A percentile compares a stretch with the other conserved stretches of the same genome.
These are phyloP conservation scores for Saccharomyces mikatae DNA, from an alignment of 805 yeast species.

Conservation along the genomic window DNA sequence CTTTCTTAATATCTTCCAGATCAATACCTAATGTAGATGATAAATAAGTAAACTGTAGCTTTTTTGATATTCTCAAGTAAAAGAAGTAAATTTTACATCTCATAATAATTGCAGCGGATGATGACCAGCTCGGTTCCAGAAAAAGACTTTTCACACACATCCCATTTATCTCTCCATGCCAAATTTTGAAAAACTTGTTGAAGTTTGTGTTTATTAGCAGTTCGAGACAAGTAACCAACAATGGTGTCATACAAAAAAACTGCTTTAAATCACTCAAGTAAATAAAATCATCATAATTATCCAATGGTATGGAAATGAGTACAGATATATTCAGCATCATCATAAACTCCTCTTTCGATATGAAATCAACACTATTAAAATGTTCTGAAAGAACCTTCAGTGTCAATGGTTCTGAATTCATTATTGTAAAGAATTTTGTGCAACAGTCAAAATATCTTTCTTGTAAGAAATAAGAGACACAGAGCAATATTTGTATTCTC, in stretches of 20 bases:
- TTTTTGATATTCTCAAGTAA: conserved; percentile 21
- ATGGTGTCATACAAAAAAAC: conserved; percentile 9
- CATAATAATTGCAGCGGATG: conserved; percentile 13
- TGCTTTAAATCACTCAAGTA: conserved; percentile 13
- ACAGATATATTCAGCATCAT: conserved; percentile 19
- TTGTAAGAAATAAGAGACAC: conserved; percentile 14
- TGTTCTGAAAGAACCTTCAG: conserved; percentile 1
- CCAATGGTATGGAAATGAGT: conserved; percentile 22
- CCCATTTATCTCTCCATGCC: conserved; percentile 15
- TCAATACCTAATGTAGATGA: conserved; percentile 18
- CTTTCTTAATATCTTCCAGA: conserved; percentile 10
- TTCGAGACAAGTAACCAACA: conserved; percentile 11
- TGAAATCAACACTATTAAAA: background rate
- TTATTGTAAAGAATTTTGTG: conserved; percentile 11
- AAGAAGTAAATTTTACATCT: conserved; percentile 24
- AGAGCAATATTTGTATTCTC: conserved; percentile 10
- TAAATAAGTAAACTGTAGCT: conserved; percentile 18
- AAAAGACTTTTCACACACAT: conserved; percentile 13
- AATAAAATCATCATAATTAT: conserved; percentile 21
- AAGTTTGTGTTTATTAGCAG: conserved; percentile 19
- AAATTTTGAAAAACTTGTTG: conserved; percentile 17
- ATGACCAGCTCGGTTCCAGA: conserved; percentile 14
- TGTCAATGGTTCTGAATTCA: conserved; percentile 1
- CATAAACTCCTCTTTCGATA: conserved; percentile 16
- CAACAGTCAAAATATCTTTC: conserved; percentile 20